Evolutionary conservation across 495 filamentous ascomycete genomes (phyloP), one percentile per base, ranked within the genome.

Genomic region (Lasiosphaeriaceae sp.): DNA sequence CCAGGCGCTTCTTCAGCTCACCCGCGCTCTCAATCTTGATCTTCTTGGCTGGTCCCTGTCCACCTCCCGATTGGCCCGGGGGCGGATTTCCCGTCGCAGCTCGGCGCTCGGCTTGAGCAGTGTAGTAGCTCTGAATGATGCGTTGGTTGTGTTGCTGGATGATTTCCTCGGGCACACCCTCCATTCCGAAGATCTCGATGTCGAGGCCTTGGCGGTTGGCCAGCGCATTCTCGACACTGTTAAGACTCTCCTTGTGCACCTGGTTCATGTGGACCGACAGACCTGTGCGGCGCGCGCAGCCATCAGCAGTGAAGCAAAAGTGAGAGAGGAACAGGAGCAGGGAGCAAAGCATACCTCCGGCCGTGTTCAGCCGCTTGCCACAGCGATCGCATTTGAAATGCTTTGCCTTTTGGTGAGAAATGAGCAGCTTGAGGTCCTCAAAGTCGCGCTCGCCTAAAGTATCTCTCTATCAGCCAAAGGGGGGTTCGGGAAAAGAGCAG

Each of bases 351-450:
- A 68, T 70, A 92, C 94, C 94, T 77, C 95, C 95, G 50, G 93
- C 94, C 2, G 94, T 98, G 66, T 97, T 96, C 35, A 98, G 71
- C 60, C 92, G 80, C 57, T 94, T 84, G 21, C 82, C 82, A 67
- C 94, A 98, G 76, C 86, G 75, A 58, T 96, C 90, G 73, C 94
- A 98, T 69, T 95, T 96, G 82, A 95, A 97, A 71, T 98, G 94
- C 74, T 97, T 97, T 20, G 94, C 92, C 70, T 96, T 97, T 67
- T 97, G 95, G 74, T 98, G 94, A 50, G 87, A 88, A 58, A 96
- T 95, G 48, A 98, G 84, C 56, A 97, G 90, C 75, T 95, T 96
- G 12, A 97, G 72, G 72, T 97, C 94, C 68, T 97, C 92, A 62
- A 98, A 98, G 74, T 97, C 94, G 72, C 93, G 86, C 76, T 97